phyloP scores from a whole-genome alignment of 352 stramenopile genomes.

The Globisporangium middletonii region DNA sequence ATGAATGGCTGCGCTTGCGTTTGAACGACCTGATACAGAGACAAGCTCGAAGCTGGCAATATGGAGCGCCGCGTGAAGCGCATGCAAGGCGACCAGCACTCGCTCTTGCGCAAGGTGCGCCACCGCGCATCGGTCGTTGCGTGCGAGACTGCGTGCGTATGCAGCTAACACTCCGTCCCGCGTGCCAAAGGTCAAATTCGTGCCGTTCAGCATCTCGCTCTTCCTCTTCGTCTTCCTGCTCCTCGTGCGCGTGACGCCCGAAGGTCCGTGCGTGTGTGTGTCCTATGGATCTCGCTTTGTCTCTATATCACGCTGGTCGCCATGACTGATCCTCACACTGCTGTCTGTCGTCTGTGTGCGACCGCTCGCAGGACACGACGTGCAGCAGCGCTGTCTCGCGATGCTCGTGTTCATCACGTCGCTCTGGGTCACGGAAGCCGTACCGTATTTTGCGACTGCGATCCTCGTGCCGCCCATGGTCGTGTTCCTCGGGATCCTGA shows the following conservation, averaged over 20 bases:
- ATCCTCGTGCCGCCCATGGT: slow-evolving; percentile 86
- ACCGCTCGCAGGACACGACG: slow-evolving; percentile 43
- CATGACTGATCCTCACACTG: background rate
- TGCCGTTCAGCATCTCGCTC: slow-evolving; percentile 66
- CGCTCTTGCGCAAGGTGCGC: slow-evolving; percentile 69
- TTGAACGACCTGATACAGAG: slow-evolving; percentile 20
- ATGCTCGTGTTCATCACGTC: slow-evolving; percentile 89
- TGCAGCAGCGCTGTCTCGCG: slow-evolving; percentile 80
- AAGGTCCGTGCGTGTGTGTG: slow-evolving; percentile 28
- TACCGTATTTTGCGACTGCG: slow-evolving; percentile 90
- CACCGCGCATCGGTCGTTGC: slow-evolving; percentile 2
- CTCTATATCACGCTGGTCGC: no score
- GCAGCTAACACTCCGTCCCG: background rate
- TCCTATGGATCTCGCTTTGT: background rate
- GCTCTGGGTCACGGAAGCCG: slow-evolving; percentile 88
- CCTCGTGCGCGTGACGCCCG: slow-evolving; percentile 64
- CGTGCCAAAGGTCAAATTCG: slow-evolving; percentile 60
- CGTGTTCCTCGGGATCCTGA: slow-evolving; percentile 85
- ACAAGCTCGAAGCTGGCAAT: slow-evolving; percentile 86
- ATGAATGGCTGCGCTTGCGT: slow-evolving; percentile 2
- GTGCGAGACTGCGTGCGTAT: background rate
- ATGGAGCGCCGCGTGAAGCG: slow-evolving; percentile 79
- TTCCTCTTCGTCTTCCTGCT: slow-evolving; percentile 73
- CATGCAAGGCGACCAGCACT: slow-evolving; percentile 81
- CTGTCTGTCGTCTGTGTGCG: background rate